phyloP scores from a whole-genome alignment of 2,329 filamentous ascomycete species.

The Phialophora chinensis region DNA sequence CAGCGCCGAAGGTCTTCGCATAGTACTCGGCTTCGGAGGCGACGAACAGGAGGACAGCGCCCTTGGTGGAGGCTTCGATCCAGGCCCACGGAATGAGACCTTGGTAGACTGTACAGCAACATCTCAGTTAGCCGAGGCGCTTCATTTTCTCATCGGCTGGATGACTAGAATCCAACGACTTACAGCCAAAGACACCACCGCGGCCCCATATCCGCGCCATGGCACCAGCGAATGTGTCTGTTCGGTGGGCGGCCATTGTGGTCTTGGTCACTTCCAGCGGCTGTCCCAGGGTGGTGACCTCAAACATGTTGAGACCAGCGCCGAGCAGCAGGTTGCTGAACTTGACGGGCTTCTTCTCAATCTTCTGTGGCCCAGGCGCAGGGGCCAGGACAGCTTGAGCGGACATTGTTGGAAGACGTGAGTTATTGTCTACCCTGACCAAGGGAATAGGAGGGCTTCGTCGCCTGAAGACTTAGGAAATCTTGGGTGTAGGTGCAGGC shows the following conservation, averaged over 20 bases:
- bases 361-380: slow-evolving; percentile 47
- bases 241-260: slow-evolving; percentile 97
- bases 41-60: slow-evolving; percentile 97
- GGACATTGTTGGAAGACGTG: slow-evolving; percentile 67
- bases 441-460: slow-evolving; percentile 76
- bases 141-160: slow-evolving; percentile 27
- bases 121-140: slow-evolving; percentile 29
- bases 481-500: slow-evolving; percentile 1
- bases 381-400: slow-evolving; percentile 45
- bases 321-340: slow-evolving; percentile 98
- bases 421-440: slow-evolving; percentile 82
- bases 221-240: slow-evolving; percentile 81
- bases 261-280: slow-evolving; percentile 99
- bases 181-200: slow-evolving; percentile 93
- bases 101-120: slow-evolving; percentile 79
- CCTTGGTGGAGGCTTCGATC: slow-evolving; percentile 99
- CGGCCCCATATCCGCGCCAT: slow-evolving; percentile 89
- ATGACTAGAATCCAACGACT: slow-evolving; percentile 50
- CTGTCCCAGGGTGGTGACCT: slow-evolving; percentile 76
- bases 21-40: slow-evolving; percentile 98
- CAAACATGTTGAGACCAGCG: slow-evolving; percentile 93
- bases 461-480: slow-evolving; percentile 32
- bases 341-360: slow-evolving; percentile 99
- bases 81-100: slow-evolving; percentile 99
- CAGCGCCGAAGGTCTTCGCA: slow-evolving; percentile 80